Base-by-base conservation (phyloP, 1,139 yeast genomes). In the Hansenula sp. region DNA sequence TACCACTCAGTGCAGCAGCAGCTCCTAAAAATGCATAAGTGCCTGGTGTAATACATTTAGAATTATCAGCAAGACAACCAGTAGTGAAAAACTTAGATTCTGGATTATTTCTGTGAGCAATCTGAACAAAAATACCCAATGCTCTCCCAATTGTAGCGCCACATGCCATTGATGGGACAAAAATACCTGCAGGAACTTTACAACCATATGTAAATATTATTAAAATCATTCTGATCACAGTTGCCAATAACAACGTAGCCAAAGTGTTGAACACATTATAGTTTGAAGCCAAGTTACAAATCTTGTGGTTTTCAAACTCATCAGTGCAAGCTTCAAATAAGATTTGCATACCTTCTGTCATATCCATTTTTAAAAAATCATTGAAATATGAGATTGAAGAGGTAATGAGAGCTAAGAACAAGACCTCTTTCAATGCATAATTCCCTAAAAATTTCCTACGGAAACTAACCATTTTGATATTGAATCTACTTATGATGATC, bases 21-120 rank as follows among this genome's bases (percentile, higher is more conserved):
- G 99, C 98, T 2, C 99, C 99, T n/a, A 94, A 75, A 48, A 94
- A 84, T 0, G 99, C 96, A 63, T 91, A 93, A 0, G 95, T 89
- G 0, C 97, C 98, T 0, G 97, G 95, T 2, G 91, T 87, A 19
- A 91, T 78, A 57, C 96, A 88, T 2, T 55, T 51, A 0, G 77
- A 68, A 19, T 63, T 69, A 32, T 63, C 73, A 3, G 64, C 57
- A 1, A 65, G 59, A 50, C 79, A 74, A 1, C 66, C 67, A 13
- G 66, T 59, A 3, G 74, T 48, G 55, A 86, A 86, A 5, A 77
- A 46, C 5, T 58, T 44, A 3, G 76, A 64, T 11, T 69, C 65
- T 0, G 76, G 72, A 47, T 69, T 51, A 38, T 57, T 61, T 16
- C 72, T 70, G 30, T 82, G 76, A 12, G 84, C 52, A 29, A 70